Evolutionary conservation across 768 basidiomycete genomes (phyloP), one percentile per base, ranked within the genome.

Genomic region (Pulveroboletus sp.): DNA sequence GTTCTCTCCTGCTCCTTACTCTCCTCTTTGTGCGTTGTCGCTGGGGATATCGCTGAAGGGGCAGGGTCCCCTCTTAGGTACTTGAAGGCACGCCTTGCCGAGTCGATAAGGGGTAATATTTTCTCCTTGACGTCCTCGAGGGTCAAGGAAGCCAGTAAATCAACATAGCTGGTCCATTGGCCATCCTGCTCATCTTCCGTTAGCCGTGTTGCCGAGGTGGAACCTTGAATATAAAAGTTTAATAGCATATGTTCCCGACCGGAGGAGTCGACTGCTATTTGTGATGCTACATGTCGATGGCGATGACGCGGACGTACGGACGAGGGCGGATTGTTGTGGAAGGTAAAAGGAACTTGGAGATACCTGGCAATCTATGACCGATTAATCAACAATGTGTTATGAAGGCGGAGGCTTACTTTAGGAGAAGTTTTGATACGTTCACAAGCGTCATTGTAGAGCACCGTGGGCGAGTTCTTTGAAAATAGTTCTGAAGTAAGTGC

Each of bases 401-500:
- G 33, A 14, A 11, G 25, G 21, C 31, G 33, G 41, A 35, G 21
- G 38, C 73, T 35, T 52, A 81, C 78, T 61, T 65, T 67, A 17
- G 69, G 62, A 3, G 79, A 81, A 1, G 63, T 62, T 50, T 75
- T 72, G 47, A 81, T 77, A 44, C 69, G 70, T 25, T 78, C 69
- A 59, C 80, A 81, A 21, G 78, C 75, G 33, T 78, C 74, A 35
- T 78, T 79, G 60, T 90, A 90, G 27, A 93, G 69, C 23, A 89
- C 87, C 5, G 90, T 90, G 6, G 90, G 87, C 23, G 89, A 91
- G 63, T 93, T 93, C 63, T 79, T 82, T n/a, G 90, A 90, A 65
- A 91, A 90, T 7, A 92, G 72, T 61, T 93, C 90, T 7, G 90
- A 85, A 14, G 85, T 84, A 27, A 92, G 75, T 19, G 87, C 87